Evolutionary conservation across 2,329 filamentous ascomycete species (phyloP), one percentile per base, ranked within the genome.

Genomic region (Bimuria novae-zelandiae): DNA sequence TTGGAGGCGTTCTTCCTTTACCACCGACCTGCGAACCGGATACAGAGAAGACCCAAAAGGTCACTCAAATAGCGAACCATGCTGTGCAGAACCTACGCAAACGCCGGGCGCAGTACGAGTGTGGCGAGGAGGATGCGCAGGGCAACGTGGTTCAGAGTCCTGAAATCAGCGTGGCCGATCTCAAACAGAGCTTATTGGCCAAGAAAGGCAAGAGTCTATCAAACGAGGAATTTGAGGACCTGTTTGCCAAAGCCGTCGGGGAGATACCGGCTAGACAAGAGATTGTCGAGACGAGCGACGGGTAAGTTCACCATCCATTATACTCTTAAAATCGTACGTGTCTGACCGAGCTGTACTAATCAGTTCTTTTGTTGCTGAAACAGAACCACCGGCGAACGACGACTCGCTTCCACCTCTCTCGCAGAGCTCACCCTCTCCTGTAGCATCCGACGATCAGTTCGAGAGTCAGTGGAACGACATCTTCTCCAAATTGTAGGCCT

Each of bases 11-110:
- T 3, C 68, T 97, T 4, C 94, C 94, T 7, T 77, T 99, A 7
- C 86, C 92, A 5, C 93, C 95, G 1, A 92, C 90, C 4, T 99
- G 94, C 73, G 93, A 97, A 75, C 89, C 94, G 0, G 95, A 99
- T 73, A 92, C 92, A 55, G 91, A 95, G 67, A 97, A 96, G 73
- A 90, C 89, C 7, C 86, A 90, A 33, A 88, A 89, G 16, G 89
- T 97, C 43, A 90, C 93, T 66, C 85, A 88, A 17, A 91, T 99
- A 14, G 91, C 92, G 7, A 88, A 97, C 70, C 89, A 88, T 71
- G 92, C 90, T 1, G 83, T 97, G 3, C 91, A 96, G 65, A 88
- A 92, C 64, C 82, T 99, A 43, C 84, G 94, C 49, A 86, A 96
- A 61, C 86, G 90, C 35, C 86, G 90, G 54, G 94, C 94, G 50